These are phyloP conservation scores for Ceratocystis harringtonii DNA, from an alignment of 2,329 filamentous ascomycete species.

Conservation along the genomic window DNA sequence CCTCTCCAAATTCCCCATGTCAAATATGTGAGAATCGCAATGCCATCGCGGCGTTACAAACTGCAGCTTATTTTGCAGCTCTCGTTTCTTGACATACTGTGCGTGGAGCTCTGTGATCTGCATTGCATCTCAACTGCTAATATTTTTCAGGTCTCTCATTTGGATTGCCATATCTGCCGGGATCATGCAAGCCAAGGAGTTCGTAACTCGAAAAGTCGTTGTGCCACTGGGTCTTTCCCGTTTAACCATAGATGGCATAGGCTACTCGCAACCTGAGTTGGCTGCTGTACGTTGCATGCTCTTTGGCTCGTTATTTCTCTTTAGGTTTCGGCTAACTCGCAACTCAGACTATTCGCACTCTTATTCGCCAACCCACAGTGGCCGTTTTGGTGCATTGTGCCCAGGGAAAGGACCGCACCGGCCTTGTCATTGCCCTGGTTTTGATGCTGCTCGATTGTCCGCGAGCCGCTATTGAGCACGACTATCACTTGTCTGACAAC, in stretches of 20 bases:
- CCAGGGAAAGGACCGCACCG: conserved; percentile 70
- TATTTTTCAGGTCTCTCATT: conserved; percentile 22
- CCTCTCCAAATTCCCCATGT: conserved; percentile 2
- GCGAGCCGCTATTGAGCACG: conserved; percentile 45
- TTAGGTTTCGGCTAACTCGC: neutral
- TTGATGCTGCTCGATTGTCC: conserved; percentile 49
- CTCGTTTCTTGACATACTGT: conserved; percentile 15
- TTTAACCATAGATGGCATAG: conserved; percentile 53
- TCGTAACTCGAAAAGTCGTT: conserved; percentile 59
- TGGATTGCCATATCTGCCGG: conserved; percentile 50
- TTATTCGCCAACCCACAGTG: conserved; percentile 24
- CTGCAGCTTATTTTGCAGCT: conserved; percentile 13
- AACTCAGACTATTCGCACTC: neutral
- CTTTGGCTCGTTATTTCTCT: too few species aligned
- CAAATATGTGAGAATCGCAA: neutral
- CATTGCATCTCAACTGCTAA: conserved; percentile 31
- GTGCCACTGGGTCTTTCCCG: conserved; percentile 55
- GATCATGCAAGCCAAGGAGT: conserved; percentile 50
- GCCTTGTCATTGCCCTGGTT: conserved; percentile 52
- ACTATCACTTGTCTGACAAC: conserved; percentile 54
- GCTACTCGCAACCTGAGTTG: conserved; percentile 50
- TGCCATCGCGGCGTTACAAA: conserved; percentile 8
- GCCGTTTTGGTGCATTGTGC: conserved; percentile 70
- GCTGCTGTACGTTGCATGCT: conserved; percentile 25
- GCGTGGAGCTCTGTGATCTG: neutral